These are phyloP conservation scores for Chaetomium strumarium DNA, from an alignment of 2,329 filamentous ascomycete genomes.

Conservation along the genomic window DNA sequence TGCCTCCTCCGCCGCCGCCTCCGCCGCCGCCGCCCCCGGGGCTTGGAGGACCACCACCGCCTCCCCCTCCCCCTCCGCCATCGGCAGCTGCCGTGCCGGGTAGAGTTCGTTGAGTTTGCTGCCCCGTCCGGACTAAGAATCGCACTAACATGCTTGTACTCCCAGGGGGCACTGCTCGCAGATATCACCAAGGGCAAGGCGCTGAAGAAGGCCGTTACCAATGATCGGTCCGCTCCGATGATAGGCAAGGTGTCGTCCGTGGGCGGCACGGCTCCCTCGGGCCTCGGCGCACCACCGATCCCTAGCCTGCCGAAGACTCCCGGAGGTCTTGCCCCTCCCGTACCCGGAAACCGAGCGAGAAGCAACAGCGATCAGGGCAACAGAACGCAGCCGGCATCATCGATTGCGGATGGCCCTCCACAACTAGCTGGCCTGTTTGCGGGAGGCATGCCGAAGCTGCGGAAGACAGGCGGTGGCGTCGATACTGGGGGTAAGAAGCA, in stretches of 20 bases:
- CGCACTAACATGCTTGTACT: constrained; percentile 24
- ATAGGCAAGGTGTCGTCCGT: constrained; percentile 48
- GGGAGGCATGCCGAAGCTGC: constrained; percentile 91
- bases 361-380: constrained; percentile 75
- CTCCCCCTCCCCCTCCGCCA: constrained; percentile 56
- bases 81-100: constrained; percentile 50
- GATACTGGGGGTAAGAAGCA: constrained; percentile 58
- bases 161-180: constrained; percentile 73
- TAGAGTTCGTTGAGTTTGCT: constrained; percentile 49
- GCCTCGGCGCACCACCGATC: constrained; percentile 74
- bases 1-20: constrained; percentile 60
- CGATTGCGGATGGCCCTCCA: constrained; percentile 56
- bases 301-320: constrained; percentile 56
- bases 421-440: constrained; percentile 85
- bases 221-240: constrained; percentile 81
- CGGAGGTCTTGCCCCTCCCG: constrained; percentile 64
- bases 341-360: constrained; percentile 58
- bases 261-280: constrained; percentile 51
- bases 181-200: constrained; percentile 79
- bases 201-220: constrained; percentile 82
- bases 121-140: neutral
- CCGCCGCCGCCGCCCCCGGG: constrained; percentile 59
- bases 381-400: constrained; percentile 37
- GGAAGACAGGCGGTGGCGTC: constrained; percentile 75
- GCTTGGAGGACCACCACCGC: constrained; percentile 52